phyloP scores from a whole-genome alignment of 352 stramenopile genomes.

The Globisporangium middletonii region DNA sequence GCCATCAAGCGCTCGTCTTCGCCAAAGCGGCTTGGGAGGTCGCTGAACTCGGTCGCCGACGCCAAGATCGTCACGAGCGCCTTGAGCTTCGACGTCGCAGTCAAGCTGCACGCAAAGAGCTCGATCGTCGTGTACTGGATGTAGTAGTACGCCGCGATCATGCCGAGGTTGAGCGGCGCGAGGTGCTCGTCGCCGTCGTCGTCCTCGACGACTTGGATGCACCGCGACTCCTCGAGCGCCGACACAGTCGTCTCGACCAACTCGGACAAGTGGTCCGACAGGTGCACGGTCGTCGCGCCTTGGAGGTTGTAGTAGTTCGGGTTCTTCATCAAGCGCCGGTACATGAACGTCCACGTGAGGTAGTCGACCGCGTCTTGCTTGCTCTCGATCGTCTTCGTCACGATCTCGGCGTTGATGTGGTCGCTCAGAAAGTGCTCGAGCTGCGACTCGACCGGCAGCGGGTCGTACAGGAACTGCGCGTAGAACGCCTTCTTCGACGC shows the following conservation, averaged over 20 bases:
- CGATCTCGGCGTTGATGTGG: conserved; percentile 98
- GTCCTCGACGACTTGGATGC: conserved; percentile 94
- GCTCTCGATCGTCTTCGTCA: conserved; percentile 97
- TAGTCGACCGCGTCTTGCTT: conserved; percentile 99
- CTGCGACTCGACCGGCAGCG: conserved; percentile 98
- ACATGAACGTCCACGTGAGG: conserved; percentile 99
- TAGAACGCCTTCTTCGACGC: conserved; percentile 97
- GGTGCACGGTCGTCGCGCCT: conserved; percentile 85
- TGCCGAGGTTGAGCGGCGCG: conserved; percentile 96
- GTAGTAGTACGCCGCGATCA: conserved; percentile 99
- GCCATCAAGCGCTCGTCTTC: conserved; percentile 94
- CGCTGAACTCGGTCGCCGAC: conserved; percentile 94
- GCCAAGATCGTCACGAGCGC: conserved; percentile 96
- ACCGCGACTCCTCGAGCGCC: conserved; percentile 96
- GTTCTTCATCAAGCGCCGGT: conserved; percentile 98
- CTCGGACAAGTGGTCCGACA: conserved; percentile 98
- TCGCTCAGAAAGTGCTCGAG: conserved; percentile 98
- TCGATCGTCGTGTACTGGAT: conserved; percentile 99
- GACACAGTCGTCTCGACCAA: conserved; percentile 97
- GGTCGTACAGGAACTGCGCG: conserved; percentile 99
- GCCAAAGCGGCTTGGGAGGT: conserved; percentile 89
- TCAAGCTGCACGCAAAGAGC: conserved; percentile 97
- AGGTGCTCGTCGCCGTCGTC: conserved; percentile 90
- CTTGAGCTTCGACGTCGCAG: conserved; percentile 95
- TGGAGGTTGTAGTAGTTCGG: conserved; percentile 99